Conservation (phyloP, 2,329 filamentous ascomycete genomes). For the Podosphaera xanthii region DNA sequence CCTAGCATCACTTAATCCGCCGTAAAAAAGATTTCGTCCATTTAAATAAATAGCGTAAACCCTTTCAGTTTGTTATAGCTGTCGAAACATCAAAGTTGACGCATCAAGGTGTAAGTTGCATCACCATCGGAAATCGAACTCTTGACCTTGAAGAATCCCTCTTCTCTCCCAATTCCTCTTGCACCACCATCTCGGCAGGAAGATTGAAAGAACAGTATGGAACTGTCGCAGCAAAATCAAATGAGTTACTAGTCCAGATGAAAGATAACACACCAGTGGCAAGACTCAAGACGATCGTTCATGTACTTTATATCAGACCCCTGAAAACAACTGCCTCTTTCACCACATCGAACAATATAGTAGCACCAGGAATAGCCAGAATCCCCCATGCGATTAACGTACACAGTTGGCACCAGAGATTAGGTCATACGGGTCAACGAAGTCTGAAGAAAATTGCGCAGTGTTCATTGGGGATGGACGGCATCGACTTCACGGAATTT, state of each 20-base stretch:
- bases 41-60: too few relatives aligned
- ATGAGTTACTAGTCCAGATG: not conserved
- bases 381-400: not conserved
- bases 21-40: too few relatives aligned
- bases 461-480: too few relatives aligned
- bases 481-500: too few relatives aligned
- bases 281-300: not conserved
- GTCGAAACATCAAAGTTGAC: too few relatives aligned
- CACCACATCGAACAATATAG: not conserved
- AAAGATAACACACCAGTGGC: not conserved
- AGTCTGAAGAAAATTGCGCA: too few relatives aligned
- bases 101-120: too few relatives aligned
- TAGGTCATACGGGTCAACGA: not conserved
- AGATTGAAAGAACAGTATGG: too few relatives aligned
- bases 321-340: not conserved
- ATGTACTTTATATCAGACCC: not conserved
- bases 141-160: not conserved
- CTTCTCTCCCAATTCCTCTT: not conserved
- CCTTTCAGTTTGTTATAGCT: too few relatives aligned
- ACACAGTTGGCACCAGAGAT: not conserved
- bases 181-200: not conserved
- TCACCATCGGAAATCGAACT: not conserved
- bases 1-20: too few relatives aligned
- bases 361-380: not conserved
- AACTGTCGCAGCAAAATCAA: not conserved